phyloP scores from a whole-genome alignment of 768 basidiomycete species.

The Pleurotus eryngii region DNA sequence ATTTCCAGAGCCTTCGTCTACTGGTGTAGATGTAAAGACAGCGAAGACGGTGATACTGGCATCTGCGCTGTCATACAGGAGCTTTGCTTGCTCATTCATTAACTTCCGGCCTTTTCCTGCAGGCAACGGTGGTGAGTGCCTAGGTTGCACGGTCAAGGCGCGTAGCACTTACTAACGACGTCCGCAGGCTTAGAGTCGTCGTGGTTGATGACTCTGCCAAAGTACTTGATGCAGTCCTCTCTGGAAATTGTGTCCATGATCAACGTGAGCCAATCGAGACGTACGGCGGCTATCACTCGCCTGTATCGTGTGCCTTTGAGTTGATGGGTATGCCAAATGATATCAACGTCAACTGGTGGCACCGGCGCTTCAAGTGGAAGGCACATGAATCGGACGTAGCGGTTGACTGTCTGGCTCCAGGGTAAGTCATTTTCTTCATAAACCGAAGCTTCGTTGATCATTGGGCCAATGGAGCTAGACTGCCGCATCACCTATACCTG shows the following conservation, averaged over 20 bases:
- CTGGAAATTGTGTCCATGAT: not conserved
- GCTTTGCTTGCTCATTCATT: not conserved
- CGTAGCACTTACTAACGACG: not conserved
- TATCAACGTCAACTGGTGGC: not conserved
- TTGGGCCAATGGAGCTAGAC: not conserved
- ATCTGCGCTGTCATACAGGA: not conserved
- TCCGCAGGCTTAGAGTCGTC: not conserved
- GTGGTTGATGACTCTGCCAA: not conserved
- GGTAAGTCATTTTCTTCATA: not conserved
- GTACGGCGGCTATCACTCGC: not conserved
- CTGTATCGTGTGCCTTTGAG: not conserved
- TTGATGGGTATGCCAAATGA: not conserved
- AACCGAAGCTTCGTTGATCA: not conserved
- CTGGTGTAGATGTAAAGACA: not conserved
- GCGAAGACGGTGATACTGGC: not conserved
- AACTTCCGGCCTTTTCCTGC: not conserved
- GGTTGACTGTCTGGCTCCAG: not conserved
- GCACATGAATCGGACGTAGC: not conserved
- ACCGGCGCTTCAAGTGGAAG: not conserved
- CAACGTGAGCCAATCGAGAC: too few species aligned
- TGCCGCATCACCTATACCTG: not conserved
- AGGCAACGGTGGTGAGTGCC: not conserved
- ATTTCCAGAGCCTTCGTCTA: not conserved
- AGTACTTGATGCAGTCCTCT: not conserved
- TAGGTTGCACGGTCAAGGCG: not conserved